Percentiles rank a stretch among this genome's conserved stretches.
Conservation (phyloP, 139 green algal genomes). For the Chlorella sp. region DNA sequence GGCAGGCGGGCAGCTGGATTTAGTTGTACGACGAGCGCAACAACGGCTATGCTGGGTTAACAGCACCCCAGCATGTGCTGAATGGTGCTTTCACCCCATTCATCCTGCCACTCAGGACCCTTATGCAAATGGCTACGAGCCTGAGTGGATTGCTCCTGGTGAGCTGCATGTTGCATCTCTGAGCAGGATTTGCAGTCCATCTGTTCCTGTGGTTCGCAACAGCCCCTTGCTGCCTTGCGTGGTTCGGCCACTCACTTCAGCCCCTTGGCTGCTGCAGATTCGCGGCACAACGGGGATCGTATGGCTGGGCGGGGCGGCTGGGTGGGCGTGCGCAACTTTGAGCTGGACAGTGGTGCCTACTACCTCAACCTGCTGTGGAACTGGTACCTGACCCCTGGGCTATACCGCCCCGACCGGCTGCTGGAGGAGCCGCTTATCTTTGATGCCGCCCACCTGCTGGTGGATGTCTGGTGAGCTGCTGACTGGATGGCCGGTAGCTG, state of each 20-base stretch:
- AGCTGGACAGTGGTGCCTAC: slow-evolving; percentile 63
- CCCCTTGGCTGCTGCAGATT: too few relatives aligned
- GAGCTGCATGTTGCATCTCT: slow-evolving; percentile 35
- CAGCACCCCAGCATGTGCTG: neutral
- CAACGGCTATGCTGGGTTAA: too few relatives aligned
- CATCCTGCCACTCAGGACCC: slow-evolving; percentile 46
- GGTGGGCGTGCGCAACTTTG: slow-evolving; percentile 70
- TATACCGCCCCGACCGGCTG: slow-evolving; percentile 34
- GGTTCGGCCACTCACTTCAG: too few relatives aligned
- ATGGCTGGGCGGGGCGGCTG: slow-evolving; percentile 54
- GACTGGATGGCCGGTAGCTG: too few relatives aligned
- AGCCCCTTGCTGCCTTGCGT: too few relatives aligned
- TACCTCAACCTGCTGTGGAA: slow-evolving; percentile 73
- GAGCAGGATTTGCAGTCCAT: slow-evolving; percentile 31
- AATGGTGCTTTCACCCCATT: neutral
- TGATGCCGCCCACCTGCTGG: slow-evolving; percentile 53
- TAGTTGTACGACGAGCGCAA: too few relatives aligned
- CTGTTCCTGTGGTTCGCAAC: too few relatives aligned
- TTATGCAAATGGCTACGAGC: slow-evolving; percentile 67
- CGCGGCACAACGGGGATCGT: too few relatives aligned
- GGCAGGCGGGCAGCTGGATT: neutral
- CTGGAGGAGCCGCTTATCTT: slow-evolving; percentile 49
- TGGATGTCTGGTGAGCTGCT: slow-evolving; percentile 48
- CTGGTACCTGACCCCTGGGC: slow-evolving; percentile 37
- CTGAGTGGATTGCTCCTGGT: slow-evolving; percentile 29